These are phyloP conservation scores for Monilinia aucupariae DNA, from an alignment of 2,329 filamentous ascomycete genomes.

Conservation along the genomic window DNA sequence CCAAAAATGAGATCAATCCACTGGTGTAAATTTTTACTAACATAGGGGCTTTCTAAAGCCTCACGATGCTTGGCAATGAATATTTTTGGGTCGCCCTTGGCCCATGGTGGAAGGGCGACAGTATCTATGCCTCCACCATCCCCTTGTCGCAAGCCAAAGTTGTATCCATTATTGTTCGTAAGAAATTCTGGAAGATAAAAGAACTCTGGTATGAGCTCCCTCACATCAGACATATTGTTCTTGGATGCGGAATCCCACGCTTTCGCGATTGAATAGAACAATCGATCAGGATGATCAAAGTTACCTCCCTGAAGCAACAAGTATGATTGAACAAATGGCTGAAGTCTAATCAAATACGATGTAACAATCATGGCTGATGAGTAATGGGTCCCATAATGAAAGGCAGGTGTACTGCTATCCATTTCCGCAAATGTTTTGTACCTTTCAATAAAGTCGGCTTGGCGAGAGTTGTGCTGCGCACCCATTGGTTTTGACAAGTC, in stretches of 20 bases:
- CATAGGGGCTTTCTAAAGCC: conserved; percentile 86
- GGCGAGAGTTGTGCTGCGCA: conserved; percentile 71
- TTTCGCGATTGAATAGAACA: conserved; percentile 89
- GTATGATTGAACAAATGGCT: conserved; percentile 95
- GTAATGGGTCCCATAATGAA: conserved; percentile 98
- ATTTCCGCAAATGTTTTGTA: conserved; percentile 89
- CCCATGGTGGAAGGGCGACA: conserved; percentile 90
- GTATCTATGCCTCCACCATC: conserved; percentile 74
- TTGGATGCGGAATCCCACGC: conserved; percentile 87
- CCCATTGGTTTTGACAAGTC: conserved; percentile 96
- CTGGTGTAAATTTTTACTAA: conserved; percentile 80
- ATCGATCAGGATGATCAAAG: conserved; percentile 90
- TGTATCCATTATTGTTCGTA: conserved; percentile 88
- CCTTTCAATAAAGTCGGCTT: conserved; percentile 73
- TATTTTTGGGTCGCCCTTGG: conserved; percentile 89
- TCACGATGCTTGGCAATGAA: conserved; percentile 96
- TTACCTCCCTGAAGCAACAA: conserved; percentile 89
- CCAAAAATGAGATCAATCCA: conserved; percentile 98
- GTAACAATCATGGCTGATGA: conserved; percentile 99
- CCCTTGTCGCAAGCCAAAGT: conserved; percentile 84
- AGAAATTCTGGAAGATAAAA: conserved; percentile 95
- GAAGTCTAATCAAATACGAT: conserved; percentile 89
- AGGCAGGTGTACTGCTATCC: conserved; percentile 68
- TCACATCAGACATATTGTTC: conserved; percentile 88
- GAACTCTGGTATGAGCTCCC: conserved; percentile 93